Percentiles rank a stretch among this genome's conserved stretches.
These are phyloP conservation scores for Globisporangium abappressorium DNA, from an alignment of 352 stramenopile species.

Conservation along the genomic window DNA sequence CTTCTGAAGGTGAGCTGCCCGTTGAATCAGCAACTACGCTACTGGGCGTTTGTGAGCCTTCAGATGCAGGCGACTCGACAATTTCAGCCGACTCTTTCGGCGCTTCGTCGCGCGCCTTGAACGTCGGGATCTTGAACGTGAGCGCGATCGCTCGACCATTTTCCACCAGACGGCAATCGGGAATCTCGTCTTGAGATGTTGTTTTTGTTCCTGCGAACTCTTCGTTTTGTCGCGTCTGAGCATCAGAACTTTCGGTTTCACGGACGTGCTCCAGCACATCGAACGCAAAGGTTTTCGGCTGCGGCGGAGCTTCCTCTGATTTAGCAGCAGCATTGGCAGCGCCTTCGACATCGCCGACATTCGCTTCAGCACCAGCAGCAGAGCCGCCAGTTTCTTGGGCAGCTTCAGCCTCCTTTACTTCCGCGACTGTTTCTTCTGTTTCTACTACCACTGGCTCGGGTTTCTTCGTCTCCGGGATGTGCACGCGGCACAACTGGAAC, in stretches of 20 bases:
- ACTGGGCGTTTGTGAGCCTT: not conserved
- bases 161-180: slow-evolving; percentile 13
- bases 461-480: slow-evolving; percentile 29
- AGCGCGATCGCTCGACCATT: slow-evolving; percentile 16
- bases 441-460: not conserved
- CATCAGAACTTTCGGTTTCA: slow-evolving; percentile 1
- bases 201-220: not conserved
- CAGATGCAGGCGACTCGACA: not conserved
- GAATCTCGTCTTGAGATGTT: not conserved
- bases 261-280: slow-evolving; percentile 20
- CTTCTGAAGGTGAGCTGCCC: not conserved
- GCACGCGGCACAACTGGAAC: slow-evolving; percentile 41
- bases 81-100: slow-evolving; percentile 11
- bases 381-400: not conserved
- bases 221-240: not conserved
- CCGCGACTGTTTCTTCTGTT: not conserved
- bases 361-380: slow-evolving; percentile 5
- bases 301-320: not conserved
- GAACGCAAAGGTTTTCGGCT: slow-evolving; percentile 21
- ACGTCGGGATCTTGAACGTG: slow-evolving; percentile 19
- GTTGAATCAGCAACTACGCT: not conserved
- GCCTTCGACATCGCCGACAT: not conserved
- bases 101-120: slow-evolving; percentile 14
- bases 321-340: not conserved
- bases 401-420: not conserved